Base-by-base conservation (phyloP, 352 stramenopile species). In the Blastocystis sp. region DNA sequence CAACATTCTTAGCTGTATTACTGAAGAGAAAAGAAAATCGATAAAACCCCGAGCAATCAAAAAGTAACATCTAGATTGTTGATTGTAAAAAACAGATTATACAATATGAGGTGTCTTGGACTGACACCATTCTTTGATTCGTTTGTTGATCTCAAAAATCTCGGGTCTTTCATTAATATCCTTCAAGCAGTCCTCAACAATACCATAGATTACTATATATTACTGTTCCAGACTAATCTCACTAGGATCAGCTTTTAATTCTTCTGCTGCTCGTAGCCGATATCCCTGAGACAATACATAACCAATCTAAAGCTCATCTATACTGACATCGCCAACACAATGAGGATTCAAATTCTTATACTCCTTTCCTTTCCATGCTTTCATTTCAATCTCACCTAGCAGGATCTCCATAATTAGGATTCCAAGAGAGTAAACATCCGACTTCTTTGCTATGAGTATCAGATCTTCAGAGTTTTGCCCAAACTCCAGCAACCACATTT, bases 341-440 rank as follows among this genome's bases (percentile, higher is more conserved):
- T 24, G n/a, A 42, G n/a, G 22, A n/a, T 33, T 76, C 30, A 53
- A 11, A 17, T 76, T 24, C 27, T 40, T 76, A 22, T 13, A 58
- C 64, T 22, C 64, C 27, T 13, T 24, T 42, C 64, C 64, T 11
- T 76, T 76, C 59, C n/a, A 70, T 30, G n/a, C 59, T 30, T 70
- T 70, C 64, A 51, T 76, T 17, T 76, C 27, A 17, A 76, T 24
- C 15, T 42, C 62, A 22, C 70, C 70, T 27, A 48, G 44, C 48
- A 62, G 42, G 22, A 81, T 81, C 48, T 81, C 70, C 1, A 48
- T 60, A 24, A 81, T 81, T 17, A 81, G 44, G 19, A 81, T 7
- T 11, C 70, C 70, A 15, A 81, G 37, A 17, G 70, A 30, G 53
- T 64, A 81, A 3, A 57, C 53, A 40, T 81, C 42, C 24, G 70